Evolutionary conservation across 495 filamentous ascomycete species (phyloP).

Genomic region (Aspergillus leporis): DNA sequence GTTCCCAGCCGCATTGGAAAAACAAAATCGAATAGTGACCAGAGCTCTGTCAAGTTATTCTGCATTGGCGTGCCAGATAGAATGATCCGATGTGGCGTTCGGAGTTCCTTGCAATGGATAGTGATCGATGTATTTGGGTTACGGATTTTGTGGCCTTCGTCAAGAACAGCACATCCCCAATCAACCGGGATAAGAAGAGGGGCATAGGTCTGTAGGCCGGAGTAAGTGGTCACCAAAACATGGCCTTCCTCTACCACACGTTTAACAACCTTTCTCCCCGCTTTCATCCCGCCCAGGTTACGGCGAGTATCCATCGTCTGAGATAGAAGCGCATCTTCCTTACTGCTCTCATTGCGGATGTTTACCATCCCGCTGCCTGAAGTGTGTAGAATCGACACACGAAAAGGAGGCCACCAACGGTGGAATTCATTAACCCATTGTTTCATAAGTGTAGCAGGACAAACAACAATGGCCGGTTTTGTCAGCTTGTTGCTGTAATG

Average conservation of each 20-base stretch:
- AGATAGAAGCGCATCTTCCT: constrained; percentile 64
- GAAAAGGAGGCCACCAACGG: constrained; percentile 93
- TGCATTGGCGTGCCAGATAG: constrained; percentile 97
- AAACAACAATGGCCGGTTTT: constrained; percentile 85
- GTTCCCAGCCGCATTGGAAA: constrained; percentile 94
- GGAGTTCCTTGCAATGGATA: constrained; percentile 86
- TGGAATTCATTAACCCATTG: constrained; percentile 99
- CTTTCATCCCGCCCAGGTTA: constrained; percentile 54
- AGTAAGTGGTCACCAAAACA: constrained; percentile 92
- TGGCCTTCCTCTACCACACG: constrained; percentile 84
- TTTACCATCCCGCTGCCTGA: constrained; percentile 97
- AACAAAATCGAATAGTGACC: constrained; percentile 96
- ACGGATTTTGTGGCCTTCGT: constrained; percentile 96
- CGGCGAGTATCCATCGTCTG: constrained; percentile 39
- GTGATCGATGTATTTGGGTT: constrained; percentile 93
- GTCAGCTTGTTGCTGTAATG: constrained; percentile 84
- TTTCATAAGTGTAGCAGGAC: constrained; percentile 89
- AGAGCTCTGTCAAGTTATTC: constrained; percentile 94
- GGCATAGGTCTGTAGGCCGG: constrained; percentile 84
- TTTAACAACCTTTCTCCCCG: constrained; percentile 76
- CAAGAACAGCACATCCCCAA: constrained; percentile 92
- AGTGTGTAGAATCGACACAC: constrained; percentile 91
- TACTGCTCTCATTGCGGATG: constrained; percentile 62
- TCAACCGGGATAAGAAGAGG: constrained; percentile 74
- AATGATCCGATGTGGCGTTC: constrained; percentile 85